Conservation (phyloP, 2,329 filamentous ascomycete genomes). For the Aspergillus tamarii region DNA sequence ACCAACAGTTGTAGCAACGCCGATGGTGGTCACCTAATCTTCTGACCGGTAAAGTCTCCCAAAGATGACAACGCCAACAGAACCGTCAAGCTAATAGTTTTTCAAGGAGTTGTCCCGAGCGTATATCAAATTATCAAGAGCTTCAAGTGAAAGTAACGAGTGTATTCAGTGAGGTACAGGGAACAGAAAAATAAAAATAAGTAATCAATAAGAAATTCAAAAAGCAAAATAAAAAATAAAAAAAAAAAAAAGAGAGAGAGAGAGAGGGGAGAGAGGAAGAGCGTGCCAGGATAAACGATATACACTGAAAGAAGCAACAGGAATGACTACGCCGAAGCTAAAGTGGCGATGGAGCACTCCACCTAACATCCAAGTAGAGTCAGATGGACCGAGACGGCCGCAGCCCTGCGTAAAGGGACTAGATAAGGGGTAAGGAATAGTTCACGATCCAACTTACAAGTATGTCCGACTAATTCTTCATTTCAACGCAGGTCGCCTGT, state of each 20-base stretch:
- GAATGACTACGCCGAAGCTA: conserved; percentile 13
- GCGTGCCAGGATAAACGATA: background rate
- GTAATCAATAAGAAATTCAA: background rate
- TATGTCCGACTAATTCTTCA: conserved; percentile 4
- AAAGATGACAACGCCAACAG: conserved; percentile 4
- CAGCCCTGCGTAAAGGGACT: conserved; percentile 12
- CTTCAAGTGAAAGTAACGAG: conserved; percentile 5
- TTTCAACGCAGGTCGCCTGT: background rate
- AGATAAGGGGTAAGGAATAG: conserved; percentile 7
- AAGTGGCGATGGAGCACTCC: conserved; percentile 17
- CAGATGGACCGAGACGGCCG: conserved; percentile 6
- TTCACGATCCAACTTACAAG: conserved; percentile 6
- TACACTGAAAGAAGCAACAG: conserved; percentile 10
- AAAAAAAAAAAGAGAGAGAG: conserved; percentile 11
- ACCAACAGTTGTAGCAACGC: conserved; percentile 2
- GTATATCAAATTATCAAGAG: conserved; percentile 2
- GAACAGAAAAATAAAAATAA: background rate
- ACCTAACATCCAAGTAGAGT: conserved; percentile 16
- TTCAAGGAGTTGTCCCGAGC: background rate
- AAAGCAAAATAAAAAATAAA: conserved; percentile 7
- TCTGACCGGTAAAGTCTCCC: conserved; percentile 1
- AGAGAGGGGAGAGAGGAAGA: conserved; percentile 2
- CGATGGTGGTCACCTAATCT: conserved; percentile 5
- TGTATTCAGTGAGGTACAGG: conserved; percentile 1
- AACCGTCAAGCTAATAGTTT: background rate